Conservation (phyloP, 345 rosid genomes). For the Triadica sebifera region DNA sequence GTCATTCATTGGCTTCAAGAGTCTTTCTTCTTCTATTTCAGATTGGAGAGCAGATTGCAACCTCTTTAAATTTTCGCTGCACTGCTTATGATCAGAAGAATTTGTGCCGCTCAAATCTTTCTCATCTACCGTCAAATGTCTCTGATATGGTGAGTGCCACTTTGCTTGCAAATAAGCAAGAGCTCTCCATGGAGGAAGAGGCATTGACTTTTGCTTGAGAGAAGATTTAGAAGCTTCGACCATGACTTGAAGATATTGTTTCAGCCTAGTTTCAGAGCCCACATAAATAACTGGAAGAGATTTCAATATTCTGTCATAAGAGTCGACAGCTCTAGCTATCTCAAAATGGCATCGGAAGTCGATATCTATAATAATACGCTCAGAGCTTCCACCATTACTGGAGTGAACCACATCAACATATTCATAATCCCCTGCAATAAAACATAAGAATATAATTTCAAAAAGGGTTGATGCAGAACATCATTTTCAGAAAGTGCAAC, state of each 20-base stretch:
- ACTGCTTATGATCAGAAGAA: slow-evolving; percentile 48
- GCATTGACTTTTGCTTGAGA: slow-evolving; percentile 91
- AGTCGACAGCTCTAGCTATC: slow-evolving; percentile 89
- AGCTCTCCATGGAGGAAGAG: slow-evolving; percentile 96
- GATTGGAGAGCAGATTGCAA: slow-evolving; percentile 57
- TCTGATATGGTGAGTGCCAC: slow-evolving; percentile 70
- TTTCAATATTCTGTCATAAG: slow-evolving; percentile 69
- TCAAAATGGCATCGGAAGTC: slow-evolving; percentile 93
- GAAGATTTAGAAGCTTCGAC: slow-evolving; percentile 79
- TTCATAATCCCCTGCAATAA: slow-evolving; percentile 75
- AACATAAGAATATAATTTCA: not conserved
- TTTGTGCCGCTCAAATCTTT: slow-evolving; percentile 24
- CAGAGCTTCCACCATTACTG: slow-evolving; percentile 44
- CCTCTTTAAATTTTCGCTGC: slow-evolving; percentile 63
- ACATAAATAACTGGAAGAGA: slow-evolving; percentile 74
- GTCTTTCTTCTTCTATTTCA: slow-evolving; percentile 53
- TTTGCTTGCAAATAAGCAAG: slow-evolving; percentile 76
- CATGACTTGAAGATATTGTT: slow-evolving; percentile 81
- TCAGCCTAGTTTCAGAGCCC: slow-evolving; percentile 59
- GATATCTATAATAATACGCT: slow-evolving; percentile 73
- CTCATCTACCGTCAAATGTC: slow-evolving; percentile 44
- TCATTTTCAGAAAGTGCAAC: not conserved
- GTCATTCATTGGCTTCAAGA: slow-evolving; percentile 49
- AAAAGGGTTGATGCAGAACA: not conserved
- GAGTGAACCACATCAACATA: slow-evolving; percentile 67